Evolutionary conservation across 2,329 filamentous ascomycete genomes (phyloP).

Genomic region (Apiospora arundinis): DNA sequence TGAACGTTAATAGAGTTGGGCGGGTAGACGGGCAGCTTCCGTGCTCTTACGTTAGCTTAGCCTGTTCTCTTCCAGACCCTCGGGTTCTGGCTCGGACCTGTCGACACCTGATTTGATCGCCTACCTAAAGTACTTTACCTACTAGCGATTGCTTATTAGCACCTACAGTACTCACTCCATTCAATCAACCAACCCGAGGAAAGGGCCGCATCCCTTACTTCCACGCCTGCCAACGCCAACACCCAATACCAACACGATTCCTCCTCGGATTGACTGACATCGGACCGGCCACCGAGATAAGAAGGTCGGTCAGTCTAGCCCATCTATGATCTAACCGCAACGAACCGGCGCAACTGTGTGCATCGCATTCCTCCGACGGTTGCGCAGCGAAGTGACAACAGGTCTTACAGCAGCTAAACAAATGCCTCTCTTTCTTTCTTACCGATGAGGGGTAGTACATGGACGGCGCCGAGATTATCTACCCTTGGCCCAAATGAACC

Average conservation of each 20-base stretch:
- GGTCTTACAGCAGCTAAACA: slow-evolving; percentile 1
- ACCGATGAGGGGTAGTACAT: background rate
- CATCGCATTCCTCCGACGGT: background rate
- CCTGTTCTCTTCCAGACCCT: slow-evolving; percentile 19
- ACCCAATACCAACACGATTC: background rate
- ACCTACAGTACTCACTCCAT: too few relatives aligned
- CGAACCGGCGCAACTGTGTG: background rate
- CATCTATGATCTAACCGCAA: background rate
- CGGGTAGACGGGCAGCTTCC: slow-evolving; percentile 22
- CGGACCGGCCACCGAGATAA: slow-evolving; percentile 6
- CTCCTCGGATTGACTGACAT: background rate
- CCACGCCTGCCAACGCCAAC: too few relatives aligned
- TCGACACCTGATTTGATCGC: background rate
- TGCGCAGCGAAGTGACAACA: background rate
- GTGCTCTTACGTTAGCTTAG: background rate
- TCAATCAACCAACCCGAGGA: too few relatives aligned
- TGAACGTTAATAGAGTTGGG: background rate
- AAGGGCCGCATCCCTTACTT: background rate
- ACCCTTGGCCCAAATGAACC: background rate
- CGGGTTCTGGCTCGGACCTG: slow-evolving; percentile 18
- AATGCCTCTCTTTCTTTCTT: background rate
- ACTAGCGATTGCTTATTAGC: too few relatives aligned
- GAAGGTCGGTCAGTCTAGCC: background rate
- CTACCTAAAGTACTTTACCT: too few relatives aligned
- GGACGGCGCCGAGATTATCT: background rate